Percentiles rank a stretch among this genome's conserved stretches.
Conservation (phyloP, 768 basidiomycete species). For the Lactarius pseudohatsudake region DNA sequence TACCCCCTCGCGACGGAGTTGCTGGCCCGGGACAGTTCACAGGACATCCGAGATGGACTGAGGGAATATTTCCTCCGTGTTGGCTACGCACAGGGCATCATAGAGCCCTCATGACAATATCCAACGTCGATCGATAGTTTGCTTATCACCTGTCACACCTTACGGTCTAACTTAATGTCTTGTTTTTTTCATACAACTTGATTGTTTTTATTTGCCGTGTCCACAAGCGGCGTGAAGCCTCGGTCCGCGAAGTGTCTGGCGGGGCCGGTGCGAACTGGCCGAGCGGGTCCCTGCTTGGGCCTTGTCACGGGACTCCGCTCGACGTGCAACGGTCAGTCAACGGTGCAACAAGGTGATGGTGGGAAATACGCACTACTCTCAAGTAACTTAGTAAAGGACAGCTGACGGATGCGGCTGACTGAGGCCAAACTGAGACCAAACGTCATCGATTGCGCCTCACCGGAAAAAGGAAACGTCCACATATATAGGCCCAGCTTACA, state of each 20-base stretch:
- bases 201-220: neutral
- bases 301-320: no score
- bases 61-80: constrained; percentile 80
- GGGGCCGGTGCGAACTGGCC: constrained; percentile 83
- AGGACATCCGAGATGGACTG: constrained; percentile 79
- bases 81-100: constrained; percentile 68
- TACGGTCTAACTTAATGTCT: constrained; percentile 7
- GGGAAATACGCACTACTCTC: neutral
- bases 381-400: neutral
- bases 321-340: no score
- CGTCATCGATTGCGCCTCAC: neutral
- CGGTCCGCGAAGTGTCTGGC: constrained; percentile 52
- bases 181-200: neutral
- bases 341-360: no score
- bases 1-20: constrained; percentile 90
- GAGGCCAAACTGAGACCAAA: neutral
- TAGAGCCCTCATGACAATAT: constrained; percentile 47
- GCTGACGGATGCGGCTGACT: neutral
- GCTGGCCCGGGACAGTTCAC: constrained; percentile 75
- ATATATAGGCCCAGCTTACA: neutral
- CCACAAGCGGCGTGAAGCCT: constrained; percentile 69
- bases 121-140: neutral
- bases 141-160: constrained; percentile 6
- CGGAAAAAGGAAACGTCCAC: neutral
- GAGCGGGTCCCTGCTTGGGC: neutral